A percentile compares a stretch with the other conserved stretches of the same genome.
These are phyloP conservation scores for Pyrenophora graminea DNA, from an alignment of 2,329 filamentous ascomycete species.

Conservation along the genomic window DNA sequence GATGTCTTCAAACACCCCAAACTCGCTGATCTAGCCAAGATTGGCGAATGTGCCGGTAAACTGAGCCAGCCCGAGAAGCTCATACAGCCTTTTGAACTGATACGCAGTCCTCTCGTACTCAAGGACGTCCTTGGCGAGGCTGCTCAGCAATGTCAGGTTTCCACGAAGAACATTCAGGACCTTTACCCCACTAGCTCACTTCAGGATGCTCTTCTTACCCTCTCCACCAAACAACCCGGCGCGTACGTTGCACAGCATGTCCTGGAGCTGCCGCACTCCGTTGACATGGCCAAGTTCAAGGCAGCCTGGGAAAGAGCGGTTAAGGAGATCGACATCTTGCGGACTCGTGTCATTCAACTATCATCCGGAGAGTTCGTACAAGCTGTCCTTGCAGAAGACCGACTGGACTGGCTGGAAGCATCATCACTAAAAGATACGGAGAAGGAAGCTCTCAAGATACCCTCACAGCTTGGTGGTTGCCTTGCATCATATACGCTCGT, in stretches of 20 bases:
- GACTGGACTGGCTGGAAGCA: conserved; percentile 31
- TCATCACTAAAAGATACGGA: conserved; percentile 26
- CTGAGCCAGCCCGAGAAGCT: conserved; percentile 8
- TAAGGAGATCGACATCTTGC: conserved; percentile 52
- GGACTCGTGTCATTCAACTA: conserved; percentile 49
- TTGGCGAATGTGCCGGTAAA: conserved; percentile 15
- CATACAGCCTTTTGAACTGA: conserved; percentile 30
- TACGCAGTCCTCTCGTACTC: conserved; percentile 13
- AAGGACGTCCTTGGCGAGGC: conserved; percentile 27
- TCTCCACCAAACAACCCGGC: conserved; percentile 53
- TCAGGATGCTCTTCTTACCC: conserved; percentile 53
- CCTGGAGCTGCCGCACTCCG: conserved; percentile 44
- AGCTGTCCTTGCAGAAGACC: conserved; percentile 33
- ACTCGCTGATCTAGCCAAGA: conserved; percentile 36
- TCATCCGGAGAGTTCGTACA: conserved; percentile 36
- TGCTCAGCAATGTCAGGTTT: conserved; percentile 27
- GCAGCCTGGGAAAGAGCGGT: conserved; percentile 53
- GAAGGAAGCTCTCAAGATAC: conserved; percentile 19
- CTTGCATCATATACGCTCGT: conserved; percentile 38
- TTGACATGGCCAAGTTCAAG: conserved; percentile 52
- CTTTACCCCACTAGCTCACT: conserved; percentile 49
- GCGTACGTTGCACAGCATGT: conserved; percentile 56
- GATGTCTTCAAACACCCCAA: conserved; percentile 41
- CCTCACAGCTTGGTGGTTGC: conserved; percentile 28
- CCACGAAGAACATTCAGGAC: conserved; percentile 41